phyloP scores from a whole-genome alignment of 305 asterid species.

The Fraxinus nigra region DNA sequence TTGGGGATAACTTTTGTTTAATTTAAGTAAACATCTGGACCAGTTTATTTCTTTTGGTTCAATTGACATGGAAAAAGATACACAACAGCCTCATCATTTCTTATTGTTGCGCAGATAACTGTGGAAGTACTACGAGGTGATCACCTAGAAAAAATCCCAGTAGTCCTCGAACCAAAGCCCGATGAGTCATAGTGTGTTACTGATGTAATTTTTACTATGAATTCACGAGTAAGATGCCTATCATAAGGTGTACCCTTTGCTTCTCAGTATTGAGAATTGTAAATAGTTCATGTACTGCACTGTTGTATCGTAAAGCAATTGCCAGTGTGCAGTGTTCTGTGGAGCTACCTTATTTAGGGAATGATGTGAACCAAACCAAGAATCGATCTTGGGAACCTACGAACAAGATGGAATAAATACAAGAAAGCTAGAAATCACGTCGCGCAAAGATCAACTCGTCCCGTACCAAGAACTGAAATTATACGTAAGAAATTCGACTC shows the following conservation, averaged over 20 bases:
- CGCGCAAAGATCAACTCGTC: no score
- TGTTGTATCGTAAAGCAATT: constrained; percentile 19
- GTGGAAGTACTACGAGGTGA: constrained; percentile 95
- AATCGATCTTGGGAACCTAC: no score
- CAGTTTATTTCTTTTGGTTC: not conserved
- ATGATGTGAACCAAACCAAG: not conserved
- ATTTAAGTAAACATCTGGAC: not conserved
- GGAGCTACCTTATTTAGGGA: constrained; percentile 16
- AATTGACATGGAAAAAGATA: constrained; percentile 1
- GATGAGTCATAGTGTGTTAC: constrained; percentile 55
- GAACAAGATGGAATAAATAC: no score
- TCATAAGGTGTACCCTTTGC: constrained; percentile 14
- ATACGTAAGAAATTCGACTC: no score
- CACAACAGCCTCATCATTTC: not conserved
- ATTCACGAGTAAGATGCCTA: constrained; percentile 6
- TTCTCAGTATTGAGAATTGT: constrained; percentile 25
- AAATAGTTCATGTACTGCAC: constrained; percentile 25
- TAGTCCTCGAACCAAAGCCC: constrained; percentile 81
- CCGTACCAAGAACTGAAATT: no score
- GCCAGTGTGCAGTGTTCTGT: constrained; percentile 19
- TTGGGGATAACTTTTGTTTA: not conserved
- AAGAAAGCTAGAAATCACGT: no score
- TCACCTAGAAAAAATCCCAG: constrained; percentile 82
- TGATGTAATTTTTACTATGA: constrained; percentile 8
- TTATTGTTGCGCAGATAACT: constrained; percentile 46